Conservation (phyloP, 2,329 filamentous ascomycete species). For the Diplodia mutila region DNA sequence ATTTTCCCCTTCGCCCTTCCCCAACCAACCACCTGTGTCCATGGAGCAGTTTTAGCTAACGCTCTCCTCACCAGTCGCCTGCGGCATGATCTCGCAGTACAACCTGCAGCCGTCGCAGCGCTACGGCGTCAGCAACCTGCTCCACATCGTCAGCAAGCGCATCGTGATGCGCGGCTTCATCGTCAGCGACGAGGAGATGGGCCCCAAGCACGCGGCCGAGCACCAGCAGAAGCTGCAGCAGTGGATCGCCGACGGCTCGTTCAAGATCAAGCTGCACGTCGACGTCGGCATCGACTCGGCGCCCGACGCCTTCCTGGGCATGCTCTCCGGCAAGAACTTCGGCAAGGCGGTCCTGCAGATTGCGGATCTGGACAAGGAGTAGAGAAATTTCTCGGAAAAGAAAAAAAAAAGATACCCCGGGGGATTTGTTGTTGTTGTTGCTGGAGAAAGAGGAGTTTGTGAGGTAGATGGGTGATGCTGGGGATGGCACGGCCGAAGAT, state of each 20-base stretch:
- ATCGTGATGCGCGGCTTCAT: conserved; percentile 78
- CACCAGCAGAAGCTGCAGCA: conserved; percentile 75
- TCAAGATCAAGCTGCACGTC: conserved; percentile 70
- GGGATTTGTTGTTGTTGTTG: neutral
- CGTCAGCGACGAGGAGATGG: conserved; percentile 67
- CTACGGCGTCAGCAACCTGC: conserved; percentile 70
- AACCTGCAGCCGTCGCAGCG: conserved; percentile 62
- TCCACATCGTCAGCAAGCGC: conserved; percentile 68
- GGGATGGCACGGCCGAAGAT: neutral
- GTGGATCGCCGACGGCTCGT: conserved; percentile 75
- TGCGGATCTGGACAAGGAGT: conserved; percentile 41
- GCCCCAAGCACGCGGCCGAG: conserved; percentile 67
- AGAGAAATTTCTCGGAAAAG: conserved; percentile 6
- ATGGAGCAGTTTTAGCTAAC: neutral
- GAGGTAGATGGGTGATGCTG: neutral
- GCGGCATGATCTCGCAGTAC: conserved; percentile 76
- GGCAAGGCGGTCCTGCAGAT: conserved; percentile 83
- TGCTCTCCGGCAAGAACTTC: conserved; percentile 80
- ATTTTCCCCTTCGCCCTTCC: too few relatives aligned
- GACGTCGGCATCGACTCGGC: conserved; percentile 80
- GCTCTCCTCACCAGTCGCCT: conserved; percentile 45
- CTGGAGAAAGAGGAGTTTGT: too few relatives aligned
- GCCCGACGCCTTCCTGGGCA: conserved; percentile 71
- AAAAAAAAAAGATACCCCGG: neutral
- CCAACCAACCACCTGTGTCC: neutral